Evolutionary conservation across 805 yeast genomes (phyloP).

Genomic region (Ogataea zsoltii): DNA sequence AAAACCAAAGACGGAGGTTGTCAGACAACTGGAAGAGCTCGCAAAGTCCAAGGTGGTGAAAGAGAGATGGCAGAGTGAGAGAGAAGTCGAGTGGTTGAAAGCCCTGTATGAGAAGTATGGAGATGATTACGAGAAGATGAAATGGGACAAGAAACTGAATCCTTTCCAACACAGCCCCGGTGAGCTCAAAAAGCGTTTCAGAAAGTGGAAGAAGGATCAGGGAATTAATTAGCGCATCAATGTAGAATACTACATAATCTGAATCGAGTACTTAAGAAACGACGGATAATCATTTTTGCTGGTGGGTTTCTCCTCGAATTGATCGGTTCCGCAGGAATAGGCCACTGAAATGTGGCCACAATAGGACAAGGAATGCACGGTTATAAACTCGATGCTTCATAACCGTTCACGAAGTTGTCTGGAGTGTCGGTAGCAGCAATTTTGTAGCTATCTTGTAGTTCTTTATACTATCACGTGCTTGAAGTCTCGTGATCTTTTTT

Average conservation of each 20-base stretch:
- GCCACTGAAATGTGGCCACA: too few relatives aligned
- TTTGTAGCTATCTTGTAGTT: too few relatives aligned
- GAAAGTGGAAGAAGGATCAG: conserved; percentile 59
- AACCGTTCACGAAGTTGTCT: too few relatives aligned
- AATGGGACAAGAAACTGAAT: conserved; percentile 86
- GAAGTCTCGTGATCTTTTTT: too few relatives aligned
- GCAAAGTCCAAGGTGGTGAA: conserved; percentile 45
- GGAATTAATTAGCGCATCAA: conserved; percentile 7
- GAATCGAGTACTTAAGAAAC: background rate
- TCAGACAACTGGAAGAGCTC: conserved; percentile 66
- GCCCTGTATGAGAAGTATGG: conserved; percentile 75
- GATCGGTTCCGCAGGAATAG: too few relatives aligned
- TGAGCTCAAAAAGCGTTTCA: conserved; percentile 70
- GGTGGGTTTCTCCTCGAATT: too few relatives aligned
- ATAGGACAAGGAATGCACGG: too few relatives aligned
- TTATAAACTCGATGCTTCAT: too few relatives aligned
- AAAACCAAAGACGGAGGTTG: conserved; percentile 51
- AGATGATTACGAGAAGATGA: conserved; percentile 86
- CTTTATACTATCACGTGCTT: too few relatives aligned
- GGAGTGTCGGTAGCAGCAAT: too few relatives aligned
- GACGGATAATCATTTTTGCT: conserved; percentile 3
- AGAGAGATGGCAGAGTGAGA: conserved; percentile 60
- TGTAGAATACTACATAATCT: background rate
- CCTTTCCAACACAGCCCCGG: conserved; percentile 83
- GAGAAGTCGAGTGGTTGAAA: conserved; percentile 76